These are phyloP conservation scores for Hymenoscyphus scutula DNA, from an alignment of 2,329 filamentous ascomycete species.

Conservation along the genomic window DNA sequence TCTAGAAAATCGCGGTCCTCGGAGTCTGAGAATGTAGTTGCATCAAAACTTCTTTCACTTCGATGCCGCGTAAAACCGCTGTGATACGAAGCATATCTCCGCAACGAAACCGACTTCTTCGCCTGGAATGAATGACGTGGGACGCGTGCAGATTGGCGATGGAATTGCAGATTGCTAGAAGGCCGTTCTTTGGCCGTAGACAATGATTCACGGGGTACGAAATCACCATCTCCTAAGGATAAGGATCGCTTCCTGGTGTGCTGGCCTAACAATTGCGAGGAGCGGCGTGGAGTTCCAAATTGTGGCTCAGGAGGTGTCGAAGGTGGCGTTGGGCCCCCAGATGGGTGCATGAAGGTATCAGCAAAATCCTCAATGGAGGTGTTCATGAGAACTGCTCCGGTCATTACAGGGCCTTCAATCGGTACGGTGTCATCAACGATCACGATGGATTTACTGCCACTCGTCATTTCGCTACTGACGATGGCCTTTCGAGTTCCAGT, in stretches of 20 bases:
- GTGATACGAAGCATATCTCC: conserved; percentile 59
- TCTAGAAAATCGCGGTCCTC: conserved; percentile 50
- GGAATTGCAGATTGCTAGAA: conserved; percentile 26
- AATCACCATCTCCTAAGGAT: conserved; percentile 36
- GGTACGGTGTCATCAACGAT: conserved; percentile 62
- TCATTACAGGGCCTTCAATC: conserved; percentile 50
- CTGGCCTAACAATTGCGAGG: conserved; percentile 54
- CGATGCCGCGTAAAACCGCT: conserved; percentile 52
- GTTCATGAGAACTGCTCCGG: conserved; percentile 41
- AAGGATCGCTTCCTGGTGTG: conserved; percentile 35
- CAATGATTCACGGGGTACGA: conserved; percentile 27
- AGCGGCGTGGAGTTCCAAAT: conserved; percentile 49
- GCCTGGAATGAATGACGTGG: conserved; percentile 42
- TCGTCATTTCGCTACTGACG: conserved; percentile 46
- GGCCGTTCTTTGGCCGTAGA: conserved; percentile 28
- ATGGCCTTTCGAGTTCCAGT: conserved; percentile 18
- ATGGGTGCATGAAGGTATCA: conserved; percentile 49
- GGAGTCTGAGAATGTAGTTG: conserved; percentile 54
- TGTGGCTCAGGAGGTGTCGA: conserved; percentile 54
- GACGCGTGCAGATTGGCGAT: conserved; percentile 22
- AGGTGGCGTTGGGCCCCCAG: conserved; percentile 57
- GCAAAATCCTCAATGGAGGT: conserved; percentile 53
- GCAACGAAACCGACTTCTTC: conserved; percentile 49
- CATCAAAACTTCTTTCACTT: conserved; percentile 60
- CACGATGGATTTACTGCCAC: conserved; percentile 85